Evolutionary conservation across 2,329 filamentous ascomycete genomes (phyloP).

Genomic region (Arthrobotrys pseudoclavata): DNA sequence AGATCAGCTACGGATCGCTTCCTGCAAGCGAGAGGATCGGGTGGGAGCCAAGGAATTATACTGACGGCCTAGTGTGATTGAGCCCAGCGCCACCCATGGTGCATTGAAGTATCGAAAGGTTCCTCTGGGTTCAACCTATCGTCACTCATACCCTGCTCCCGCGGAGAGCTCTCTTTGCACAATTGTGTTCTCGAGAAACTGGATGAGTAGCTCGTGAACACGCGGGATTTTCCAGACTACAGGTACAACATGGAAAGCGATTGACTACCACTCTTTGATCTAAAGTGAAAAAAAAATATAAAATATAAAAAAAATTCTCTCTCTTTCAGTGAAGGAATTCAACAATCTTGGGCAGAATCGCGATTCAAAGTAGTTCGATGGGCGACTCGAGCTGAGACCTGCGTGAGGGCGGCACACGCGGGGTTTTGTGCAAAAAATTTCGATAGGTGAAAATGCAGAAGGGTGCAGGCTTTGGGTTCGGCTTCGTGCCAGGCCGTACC

Average conservation of each 20-base stretch:
- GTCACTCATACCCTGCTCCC: slow-evolving; percentile 12
- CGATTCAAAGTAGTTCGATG: not conserved
- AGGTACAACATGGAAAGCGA: slow-evolving; percentile 4
- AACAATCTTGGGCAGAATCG: slow-evolving; percentile 6
- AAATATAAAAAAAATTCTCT: not conserved
- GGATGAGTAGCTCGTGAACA: not conserved
- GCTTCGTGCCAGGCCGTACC: slow-evolving; percentile 35
- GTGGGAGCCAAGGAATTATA: slow-evolving; percentile 18
- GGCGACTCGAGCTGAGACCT: not conserved
- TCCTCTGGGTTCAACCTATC: slow-evolving; percentile 16
- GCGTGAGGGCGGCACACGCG: slow-evolving; percentile 30
- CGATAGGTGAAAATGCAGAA: not conserved
- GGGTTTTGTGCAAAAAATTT: slow-evolving; percentile 6
- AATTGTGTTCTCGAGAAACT: not conserved
- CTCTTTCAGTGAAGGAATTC: not conserved
- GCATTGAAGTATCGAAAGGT: slow-evolving; percentile 23
- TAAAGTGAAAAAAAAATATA: not conserved
- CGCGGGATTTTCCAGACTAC: slow-evolving; percentile 11
- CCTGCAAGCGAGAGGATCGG: slow-evolving; percentile 13
- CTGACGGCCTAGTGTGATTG: slow-evolving; percentile 8
- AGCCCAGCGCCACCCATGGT: not conserved
- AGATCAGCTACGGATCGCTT: slow-evolving; percentile 21
- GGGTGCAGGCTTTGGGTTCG: slow-evolving; percentile 14
- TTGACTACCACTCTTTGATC: not conserved
- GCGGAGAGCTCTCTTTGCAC: slow-evolving; percentile 16